Base-by-base conservation (phyloP, 202 grass and related monocot genomes). In the Zoysia matrella region DNA sequence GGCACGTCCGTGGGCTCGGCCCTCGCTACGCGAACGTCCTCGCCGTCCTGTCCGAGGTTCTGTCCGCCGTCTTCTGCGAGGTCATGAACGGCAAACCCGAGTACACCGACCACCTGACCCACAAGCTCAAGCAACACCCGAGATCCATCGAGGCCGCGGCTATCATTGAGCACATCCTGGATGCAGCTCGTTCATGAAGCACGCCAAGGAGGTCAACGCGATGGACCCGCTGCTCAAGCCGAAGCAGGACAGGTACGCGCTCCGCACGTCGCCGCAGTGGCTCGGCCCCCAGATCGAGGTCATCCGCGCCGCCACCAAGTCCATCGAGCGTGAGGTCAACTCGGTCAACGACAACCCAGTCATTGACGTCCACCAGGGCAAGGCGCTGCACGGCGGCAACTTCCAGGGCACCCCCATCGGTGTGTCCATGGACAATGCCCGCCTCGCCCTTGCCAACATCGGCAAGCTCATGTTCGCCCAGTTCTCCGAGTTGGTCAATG, bases 301-400 rank as follows among this genome's bases (percentile, higher is more conserved):
- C 53, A 94, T 94, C 86, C 22, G 22, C 22, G 22, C 22, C 22
- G 22, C 22, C 22, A 30, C 22, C 22, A 30, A 30, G 22, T 30
- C 22, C 22, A 30, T 30, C 22, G 22, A 30, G 22, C 22, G 22
- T 30, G 22, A 30, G 22, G 22, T 30, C 22, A 30, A 30, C 22
- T 30, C 22, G 22, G 22, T 30, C 22, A 30, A 30, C 22, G 22
- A 30, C 22, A 30, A 30, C 67, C 93, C 93, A 0, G 82, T 95
- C 22, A 95, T 95, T 48, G 93, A 96, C 87, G 93, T 93, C 40
- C 88, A 91, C 48, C 86, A 89, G 8, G 89, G 86, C 79, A 95
- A 90, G 82, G 93, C 93, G 13, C 87, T 95, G 4, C 93, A 95
- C 52, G 93, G 93, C 5, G 93, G 93, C 30, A 95, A 95, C 74